phyloP scores from a whole-genome alignment of 2,329 filamentous ascomycete species.

The Didymellaceae sp. region DNA sequence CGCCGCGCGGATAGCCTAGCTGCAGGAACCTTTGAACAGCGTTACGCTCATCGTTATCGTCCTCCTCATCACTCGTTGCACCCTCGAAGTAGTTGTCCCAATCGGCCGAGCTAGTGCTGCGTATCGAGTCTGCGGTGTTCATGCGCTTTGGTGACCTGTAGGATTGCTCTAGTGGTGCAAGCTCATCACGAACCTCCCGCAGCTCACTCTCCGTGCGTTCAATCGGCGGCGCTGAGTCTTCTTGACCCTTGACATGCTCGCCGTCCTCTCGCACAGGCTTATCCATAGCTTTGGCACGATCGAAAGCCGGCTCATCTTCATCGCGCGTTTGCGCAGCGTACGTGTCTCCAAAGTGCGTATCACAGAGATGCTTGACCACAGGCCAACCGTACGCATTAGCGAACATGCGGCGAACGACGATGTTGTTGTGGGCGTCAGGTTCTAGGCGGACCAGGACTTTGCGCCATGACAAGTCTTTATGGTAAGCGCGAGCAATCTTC shows the following conservation, averaged over 20 bases:
- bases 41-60: conserved; percentile 52
- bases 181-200: conserved; percentile 54
- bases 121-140: conserved; percentile 36
- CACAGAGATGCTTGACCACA: conserved; percentile 91
- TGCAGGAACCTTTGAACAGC: conserved; percentile 47
- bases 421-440: conserved; percentile 98
- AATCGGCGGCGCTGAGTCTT: conserved; percentile 44
- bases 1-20: conserved; percentile 26
- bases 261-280: conserved; percentile 68
- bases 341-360: conserved; percentile 89
- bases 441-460: conserved; percentile 96
- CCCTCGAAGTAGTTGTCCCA: conserved; percentile 60
- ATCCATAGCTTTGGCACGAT: conserved; percentile 69
- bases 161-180: conserved; percentile 40
- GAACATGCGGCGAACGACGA: conserved; percentile 95
- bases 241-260: conserved; percentile 64
- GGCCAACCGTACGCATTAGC: conserved; percentile 98
- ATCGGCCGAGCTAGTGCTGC: conserved; percentile 50
- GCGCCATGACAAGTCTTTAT: conserved; percentile 89
- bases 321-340: conserved; percentile 70
- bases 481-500: conserved; percentile 96
- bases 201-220: conserved; percentile 56
- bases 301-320: conserved; percentile 68
- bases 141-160: conserved; percentile 29
- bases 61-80: conserved; percentile 55